Evolutionary conservation across 2,329 filamentous ascomycete species (phyloP), one percentile per base, ranked within the genome.

Genomic region (Drechmeria coniospora): DNA sequence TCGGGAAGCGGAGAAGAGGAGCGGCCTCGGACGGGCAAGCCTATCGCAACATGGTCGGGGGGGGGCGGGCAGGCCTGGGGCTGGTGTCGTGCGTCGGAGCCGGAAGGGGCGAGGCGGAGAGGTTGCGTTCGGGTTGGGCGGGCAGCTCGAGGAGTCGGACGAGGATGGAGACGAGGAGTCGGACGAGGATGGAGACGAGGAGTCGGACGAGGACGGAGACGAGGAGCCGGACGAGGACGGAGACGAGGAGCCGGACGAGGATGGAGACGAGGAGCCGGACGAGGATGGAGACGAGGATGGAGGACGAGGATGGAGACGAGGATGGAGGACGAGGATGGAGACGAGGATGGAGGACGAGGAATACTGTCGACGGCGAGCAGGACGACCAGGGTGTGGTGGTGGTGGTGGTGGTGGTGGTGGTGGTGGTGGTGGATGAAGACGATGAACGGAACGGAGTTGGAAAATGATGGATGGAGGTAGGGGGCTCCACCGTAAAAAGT

Each of bases 1-100:
- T 27, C 20, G 21, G 31, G 28, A 25, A 25, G 29, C 20, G 26
- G 29, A 11, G 17, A 17, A 30, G 29, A 27, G 22, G 33, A n/a
- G 9, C 20, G 20, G 20, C 9, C 30, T 26, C 24, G 25, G 26
- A 26, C 24, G 31, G 31, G 30, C 29, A 29, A 15, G 22, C 23
- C 29, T 38, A 38, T 31, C 26, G 32, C 23, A 23, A 32, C 36
- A 38, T 38, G 28, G n/a, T 32, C 21, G 26, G 20, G 12, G 10
- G 18, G n/a, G n/a, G n/a, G n/a, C n/a, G n/a, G n/a, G n/a, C n/a
- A n/a, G n/a, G n/a, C n/a, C n/a, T n/a, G n/a, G n/a, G n/a, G n/a
- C n/a, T n/a, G n/a, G n/a, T n/a, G n/a, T n/a, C n/a, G n/a, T n/a
- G n/a, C n/a, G n/a, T n/a, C n/a, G n/a, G n/a, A n/a, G n/a, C n/a